Conservation (phyloP, 2,329 filamentous ascomycete genomes). For the Lasiodiplodia sp. region DNA sequence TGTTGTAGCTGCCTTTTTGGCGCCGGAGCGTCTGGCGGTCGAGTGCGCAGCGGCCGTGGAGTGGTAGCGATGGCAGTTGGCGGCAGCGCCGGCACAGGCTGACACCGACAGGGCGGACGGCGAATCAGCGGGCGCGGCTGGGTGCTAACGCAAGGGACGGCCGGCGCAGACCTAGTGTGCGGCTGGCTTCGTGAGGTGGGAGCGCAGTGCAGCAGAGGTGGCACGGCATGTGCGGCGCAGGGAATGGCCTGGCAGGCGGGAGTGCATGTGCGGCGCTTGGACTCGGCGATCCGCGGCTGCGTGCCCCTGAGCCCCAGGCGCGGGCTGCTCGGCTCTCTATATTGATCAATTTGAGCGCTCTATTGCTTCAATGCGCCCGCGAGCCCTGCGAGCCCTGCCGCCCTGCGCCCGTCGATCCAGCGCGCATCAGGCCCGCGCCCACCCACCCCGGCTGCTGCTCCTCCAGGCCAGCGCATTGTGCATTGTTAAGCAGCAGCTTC, state of each 20-base stretch:
- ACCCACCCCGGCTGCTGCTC: not conserved
- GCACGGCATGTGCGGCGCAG: conserved; percentile 7
- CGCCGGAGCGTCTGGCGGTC: not conserved
- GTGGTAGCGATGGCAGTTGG: not conserved
- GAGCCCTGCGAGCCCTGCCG: not conserved
- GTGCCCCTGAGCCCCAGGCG: conserved; percentile 3
- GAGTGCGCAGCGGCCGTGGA: not conserved
- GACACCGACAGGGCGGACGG: not conserved
- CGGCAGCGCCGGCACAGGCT: not conserved
- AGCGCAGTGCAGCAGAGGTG: not conserved
- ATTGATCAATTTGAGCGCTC: not conserved
- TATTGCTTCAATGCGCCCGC: conserved; percentile 13
- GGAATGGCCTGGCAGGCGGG: conserved; percentile 13
- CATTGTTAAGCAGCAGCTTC: conserved; percentile 13
- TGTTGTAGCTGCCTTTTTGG: too few relatives aligned
- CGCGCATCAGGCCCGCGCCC: not conserved
- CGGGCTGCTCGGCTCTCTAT: not conserved
- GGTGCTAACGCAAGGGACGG: not conserved
- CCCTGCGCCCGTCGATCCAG: conserved; percentile 19
- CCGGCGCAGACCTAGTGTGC: not conserved
- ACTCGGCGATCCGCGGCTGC: not conserved
- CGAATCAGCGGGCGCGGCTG: not conserved
- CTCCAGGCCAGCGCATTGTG: not conserved
- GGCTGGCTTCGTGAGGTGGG: not conserved
- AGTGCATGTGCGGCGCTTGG: conserved; percentile 1